These are phyloP conservation scores for Dendrobium chrysotoxum DNA, from an alignment of 106 monocot genomes.

Conservation along the genomic window DNA sequence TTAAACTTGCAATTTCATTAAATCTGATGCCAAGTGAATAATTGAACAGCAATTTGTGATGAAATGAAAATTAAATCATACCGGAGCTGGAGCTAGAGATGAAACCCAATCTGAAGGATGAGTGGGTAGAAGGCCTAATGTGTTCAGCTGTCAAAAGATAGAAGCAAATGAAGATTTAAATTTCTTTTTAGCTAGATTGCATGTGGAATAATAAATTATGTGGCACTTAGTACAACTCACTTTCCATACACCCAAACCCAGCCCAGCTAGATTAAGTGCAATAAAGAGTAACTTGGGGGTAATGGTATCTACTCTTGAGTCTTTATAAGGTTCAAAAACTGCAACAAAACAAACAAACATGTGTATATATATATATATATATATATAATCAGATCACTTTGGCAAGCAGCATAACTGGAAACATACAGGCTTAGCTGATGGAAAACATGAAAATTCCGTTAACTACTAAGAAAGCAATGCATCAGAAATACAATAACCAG, in stretches of 20 bases:
- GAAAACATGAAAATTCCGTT: neutral
- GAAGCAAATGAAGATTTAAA: neutral
- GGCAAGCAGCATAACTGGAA: neutral
- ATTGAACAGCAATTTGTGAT: neutral
- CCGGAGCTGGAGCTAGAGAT: slow-evolving; percentile 77
- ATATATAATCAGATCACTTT: neutral
- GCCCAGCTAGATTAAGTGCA: slow-evolving; percentile 68
- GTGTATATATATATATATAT: neutral
- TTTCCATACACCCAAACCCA: slow-evolving; percentile 83
- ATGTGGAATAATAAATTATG: neutral
- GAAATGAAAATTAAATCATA: slow-evolving; percentile 13
- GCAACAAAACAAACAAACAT: slow-evolving; percentile 13
- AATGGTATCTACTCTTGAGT: slow-evolving; percentile 65
- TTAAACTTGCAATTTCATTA: neutral
- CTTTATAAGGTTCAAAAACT: slow-evolving; percentile 95
- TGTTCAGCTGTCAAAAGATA: slow-evolving; percentile 60
- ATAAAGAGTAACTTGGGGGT: slow-evolving; percentile 71
- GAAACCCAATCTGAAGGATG: slow-evolving; percentile 96
- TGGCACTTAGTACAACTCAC: slow-evolving; percentile 19
- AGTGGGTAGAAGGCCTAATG: slow-evolving; percentile 86
- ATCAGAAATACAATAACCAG: neutral
- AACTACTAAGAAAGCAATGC: neutral
- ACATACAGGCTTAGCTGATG: too few relatives aligned
- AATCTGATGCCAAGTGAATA: neutral
- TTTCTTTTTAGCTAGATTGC: neutral